Percentiles rank a stretch among this genome's conserved stretches.
phyloP scores from a whole-genome alignment of 805 yeast genomes.

The Lipomyces yamadae region DNA sequence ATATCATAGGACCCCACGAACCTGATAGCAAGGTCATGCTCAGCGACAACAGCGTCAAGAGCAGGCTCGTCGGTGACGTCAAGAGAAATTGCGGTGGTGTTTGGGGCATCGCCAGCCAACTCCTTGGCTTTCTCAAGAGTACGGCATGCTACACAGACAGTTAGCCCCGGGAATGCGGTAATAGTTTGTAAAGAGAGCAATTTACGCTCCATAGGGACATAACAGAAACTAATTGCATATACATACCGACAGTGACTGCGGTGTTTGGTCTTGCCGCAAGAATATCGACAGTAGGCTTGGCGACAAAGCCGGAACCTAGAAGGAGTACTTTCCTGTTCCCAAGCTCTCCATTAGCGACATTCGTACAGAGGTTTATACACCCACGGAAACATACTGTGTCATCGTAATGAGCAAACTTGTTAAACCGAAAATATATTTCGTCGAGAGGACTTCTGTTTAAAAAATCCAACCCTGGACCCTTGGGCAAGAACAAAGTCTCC shows the following conservation, averaged over 20 bases:
- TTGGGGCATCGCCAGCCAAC: constrained; percentile 67
- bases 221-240: not conserved
- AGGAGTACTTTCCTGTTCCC: constrained; percentile 34
- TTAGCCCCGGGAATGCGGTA: not conserved
- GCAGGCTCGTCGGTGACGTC: constrained; percentile 83
- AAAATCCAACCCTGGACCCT: not conserved
- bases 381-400: not conserved
- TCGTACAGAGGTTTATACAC: not conserved
- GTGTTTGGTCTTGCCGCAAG: constrained; percentile 74
- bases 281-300: constrained; percentile 97
- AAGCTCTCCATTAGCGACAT: not conserved
- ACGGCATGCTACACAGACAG: constrained; percentile 68
- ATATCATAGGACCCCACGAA: constrained; percentile 35
- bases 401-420: not conserved
- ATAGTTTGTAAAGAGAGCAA: not conserved
- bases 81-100: constrained; percentile 80
- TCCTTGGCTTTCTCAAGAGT: constrained; percentile 84
- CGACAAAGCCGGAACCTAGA: constrained; percentile 81
- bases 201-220: not conserved
- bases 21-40: constrained; percentile 86
- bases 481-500: not conserved
- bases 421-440: not conserved
- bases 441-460: not conserved
- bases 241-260: constrained; percentile 76
- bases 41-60: constrained; percentile 75